A percentile compares a stretch with the other conserved stretches of the same genome.
Conservation (phyloP, 495 filamentous ascomycete genomes). For the Penicillium argentinense region DNA sequence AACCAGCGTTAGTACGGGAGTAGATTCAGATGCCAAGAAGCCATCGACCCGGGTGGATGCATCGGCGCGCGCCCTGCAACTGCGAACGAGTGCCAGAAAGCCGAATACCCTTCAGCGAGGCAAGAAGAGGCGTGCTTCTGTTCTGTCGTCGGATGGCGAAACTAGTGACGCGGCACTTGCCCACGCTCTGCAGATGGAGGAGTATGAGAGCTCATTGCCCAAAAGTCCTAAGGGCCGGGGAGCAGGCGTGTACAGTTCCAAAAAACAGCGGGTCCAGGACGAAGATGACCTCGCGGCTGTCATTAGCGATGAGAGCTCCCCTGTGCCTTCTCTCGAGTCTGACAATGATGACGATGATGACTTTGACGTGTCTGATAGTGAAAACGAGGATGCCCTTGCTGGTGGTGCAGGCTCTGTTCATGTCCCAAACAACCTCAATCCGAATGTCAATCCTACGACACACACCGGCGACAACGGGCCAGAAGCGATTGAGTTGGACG, state of each 20-base stretch:
- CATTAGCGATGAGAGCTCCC: background rate
- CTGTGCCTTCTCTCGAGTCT: background rate
- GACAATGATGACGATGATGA: background rate
- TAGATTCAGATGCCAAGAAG: conserved; percentile 32
- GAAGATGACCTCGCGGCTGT: no score
- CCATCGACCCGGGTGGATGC: conserved; percentile 36
- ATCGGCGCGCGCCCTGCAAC: conserved; percentile 37
- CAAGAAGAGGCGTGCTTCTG: conserved; percentile 33
- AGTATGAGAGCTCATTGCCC: no score
- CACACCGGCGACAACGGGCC: no score
- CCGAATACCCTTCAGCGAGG: conserved; percentile 26
- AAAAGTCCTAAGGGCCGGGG: no score
- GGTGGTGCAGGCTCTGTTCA: no score
- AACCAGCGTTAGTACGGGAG: conserved; percentile 69
- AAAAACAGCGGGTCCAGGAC: no score
- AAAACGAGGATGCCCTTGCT: background rate
- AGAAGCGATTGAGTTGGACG: background rate
- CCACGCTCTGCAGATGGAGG: conserved; percentile 59
- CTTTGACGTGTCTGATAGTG: background rate
- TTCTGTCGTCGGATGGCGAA: conserved; percentile 27
- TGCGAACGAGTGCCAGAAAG: conserved; percentile 42
- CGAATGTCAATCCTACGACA: no score
- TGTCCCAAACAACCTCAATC: no score
- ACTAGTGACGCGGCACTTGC: conserved; percentile 53
- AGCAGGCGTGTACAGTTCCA: no score